Base-by-base conservation (phyloP, 2,329 filamentous ascomycete genomes). In the Fonsecaea erecta region DNA sequence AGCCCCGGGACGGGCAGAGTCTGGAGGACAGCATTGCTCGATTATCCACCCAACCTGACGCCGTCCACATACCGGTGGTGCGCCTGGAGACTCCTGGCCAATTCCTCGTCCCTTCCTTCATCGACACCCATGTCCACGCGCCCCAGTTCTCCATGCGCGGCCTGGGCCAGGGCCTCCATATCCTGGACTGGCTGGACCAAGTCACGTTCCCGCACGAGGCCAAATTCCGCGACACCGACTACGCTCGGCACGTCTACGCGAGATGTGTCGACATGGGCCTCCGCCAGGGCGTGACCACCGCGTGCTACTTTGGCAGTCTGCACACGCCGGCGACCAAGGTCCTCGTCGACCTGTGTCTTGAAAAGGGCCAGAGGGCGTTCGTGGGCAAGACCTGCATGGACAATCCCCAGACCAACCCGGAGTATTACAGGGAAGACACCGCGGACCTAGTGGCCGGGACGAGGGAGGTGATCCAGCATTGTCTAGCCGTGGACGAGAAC, bases 111-210 rank as follows among this genome's bases (percentile, higher is more conserved):
- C 86, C 86, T 0, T 85, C 85, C 51, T 84, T 88, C 70, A 78
- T 90, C 60, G 88, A 90, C 76, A 89, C 87, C 1, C 88, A 90
- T 74, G 88, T 88, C 66, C 88, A 90, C 71, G 88, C 88, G 0
- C 87, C 88, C 1, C 82, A 84, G 74, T 84, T 79, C 78, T 75
- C 79, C 24, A 80, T 81, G 66, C 77, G 80, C 18, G 80, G 80
- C 5, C 72, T 78, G 2, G 80, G 80, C 4, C 77, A 78, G 59
- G 79, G 79, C 6, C 46, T 71, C 7, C 68, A 74, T 1, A 73
- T 82, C 6, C 68, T 88, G 7, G 84, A 89, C 71, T 90, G 88
- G 88, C 79, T 90, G 1, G 80, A 85, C 35, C 74, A 83, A n/a
- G 79, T 88, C 28, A 90, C 88, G 0, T 90, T 89, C 69, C 86